Evolutionary conservation across 192 early-diverging fungal species (phyloP).

Genomic region (Coemansia asiatica): DNA sequence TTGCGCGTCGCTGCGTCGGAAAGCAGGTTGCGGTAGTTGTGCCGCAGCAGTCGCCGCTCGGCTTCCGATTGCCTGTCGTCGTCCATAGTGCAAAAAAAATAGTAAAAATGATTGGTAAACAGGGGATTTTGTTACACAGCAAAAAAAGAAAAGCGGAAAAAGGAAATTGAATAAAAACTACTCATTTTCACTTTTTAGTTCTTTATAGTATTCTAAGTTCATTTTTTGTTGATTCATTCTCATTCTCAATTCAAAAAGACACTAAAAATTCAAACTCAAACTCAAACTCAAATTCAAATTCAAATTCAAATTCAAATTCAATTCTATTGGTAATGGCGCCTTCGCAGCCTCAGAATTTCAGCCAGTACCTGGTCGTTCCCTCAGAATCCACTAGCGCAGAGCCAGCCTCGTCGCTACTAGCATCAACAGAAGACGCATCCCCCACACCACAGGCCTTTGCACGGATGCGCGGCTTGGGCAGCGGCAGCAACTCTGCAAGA

Average conservation of each 20-base stretch:
- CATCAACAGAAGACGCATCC: background rate
- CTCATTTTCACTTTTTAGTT: no score
- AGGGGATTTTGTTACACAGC: no score
- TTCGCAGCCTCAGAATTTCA: background rate
- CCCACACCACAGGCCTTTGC: background rate
- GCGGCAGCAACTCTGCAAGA: constrained; percentile 17
- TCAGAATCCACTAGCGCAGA: no score
- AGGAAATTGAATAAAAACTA: background rate
- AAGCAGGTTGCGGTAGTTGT: constrained; percentile 47
- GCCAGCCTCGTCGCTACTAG: background rate
- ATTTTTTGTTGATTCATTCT: no score
- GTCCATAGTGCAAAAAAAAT: constrained; percentile 3
- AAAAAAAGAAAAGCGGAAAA: constrained; percentile 8
- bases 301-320: no score
- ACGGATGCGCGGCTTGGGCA: background rate
- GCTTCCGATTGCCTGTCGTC: constrained; percentile 17
- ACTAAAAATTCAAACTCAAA: no score
- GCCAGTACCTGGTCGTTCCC: no score
- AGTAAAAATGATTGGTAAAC: constrained; percentile 2
- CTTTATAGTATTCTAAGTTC: no score
- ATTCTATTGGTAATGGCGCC: background rate
- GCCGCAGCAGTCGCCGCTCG: constrained; percentile 35
- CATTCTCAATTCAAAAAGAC: no score
- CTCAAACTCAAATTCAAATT: no score
- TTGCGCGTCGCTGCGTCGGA: constrained; percentile 40